Evolutionary conservation across 2,329 filamentous ascomycete species (phyloP).

Genomic region (Elsinoe batatas): DNA sequence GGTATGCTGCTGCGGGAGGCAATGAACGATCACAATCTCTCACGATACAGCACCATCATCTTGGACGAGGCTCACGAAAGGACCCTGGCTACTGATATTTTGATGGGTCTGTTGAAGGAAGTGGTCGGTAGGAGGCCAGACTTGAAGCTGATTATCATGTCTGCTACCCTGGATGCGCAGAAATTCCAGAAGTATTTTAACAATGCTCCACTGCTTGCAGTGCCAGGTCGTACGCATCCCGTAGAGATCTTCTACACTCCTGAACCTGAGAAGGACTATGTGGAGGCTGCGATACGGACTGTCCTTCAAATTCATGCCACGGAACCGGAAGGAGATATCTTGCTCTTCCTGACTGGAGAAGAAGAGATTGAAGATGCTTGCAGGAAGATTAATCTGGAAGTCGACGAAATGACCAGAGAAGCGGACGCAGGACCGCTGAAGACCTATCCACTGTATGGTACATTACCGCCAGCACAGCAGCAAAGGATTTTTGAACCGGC

Average conservation of each 20-base stretch:
- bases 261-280: conserved; percentile 90
- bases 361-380: conserved; percentile 97
- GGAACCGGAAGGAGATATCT: conserved; percentile 82
- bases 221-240: conserved; percentile 88
- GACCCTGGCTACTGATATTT: conserved; percentile 90
- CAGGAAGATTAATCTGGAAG: conserved; percentile 81
- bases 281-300: conserved; percentile 87
- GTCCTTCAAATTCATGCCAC: conserved; percentile 94
- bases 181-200: conserved; percentile 98
- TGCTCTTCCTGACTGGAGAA: conserved; percentile 93
- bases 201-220: conserved; percentile 82
- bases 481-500: conserved; percentile 91
- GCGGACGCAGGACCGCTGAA: conserved; percentile 81
- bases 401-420: conserved; percentile 83
- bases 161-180: conserved; percentile 89
- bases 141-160: conserved; percentile 98
- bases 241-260: conserved; percentile 99
- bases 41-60: conserved; percentile 93
- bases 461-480: conserved; percentile 83
- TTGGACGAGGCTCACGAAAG: conserved; percentile 97
- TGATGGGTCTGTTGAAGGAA: conserved; percentile 94
- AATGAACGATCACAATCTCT: conserved; percentile 88
- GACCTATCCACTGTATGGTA: conserved; percentile 90
- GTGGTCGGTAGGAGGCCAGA: conserved; percentile 72
- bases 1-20: conserved; percentile 96